Percentiles rank a stretch among this genome's conserved stretches.
Conservation (phyloP, 169 alveolate species). For the Toxoplasma gondii region DNA sequence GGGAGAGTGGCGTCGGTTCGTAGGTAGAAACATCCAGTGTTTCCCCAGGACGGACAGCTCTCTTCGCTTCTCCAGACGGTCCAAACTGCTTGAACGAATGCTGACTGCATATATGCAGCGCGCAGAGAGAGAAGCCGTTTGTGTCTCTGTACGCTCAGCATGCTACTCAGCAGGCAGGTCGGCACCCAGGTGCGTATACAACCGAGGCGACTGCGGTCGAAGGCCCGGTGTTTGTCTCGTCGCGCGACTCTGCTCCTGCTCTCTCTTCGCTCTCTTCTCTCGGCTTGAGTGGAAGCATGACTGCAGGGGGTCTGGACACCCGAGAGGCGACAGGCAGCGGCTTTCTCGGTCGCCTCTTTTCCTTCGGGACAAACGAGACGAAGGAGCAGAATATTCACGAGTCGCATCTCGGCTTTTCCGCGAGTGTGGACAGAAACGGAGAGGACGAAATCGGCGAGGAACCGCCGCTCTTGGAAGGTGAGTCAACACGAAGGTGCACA, state of each 20-base stretch:
- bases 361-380: background rate
- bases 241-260: background rate
- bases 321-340: background rate
- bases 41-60: too few relatives aligned
- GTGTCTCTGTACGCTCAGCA: background rate
- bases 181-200: too few relatives aligned
- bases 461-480: slow-evolving; percentile 26
- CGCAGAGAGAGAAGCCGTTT: background rate
- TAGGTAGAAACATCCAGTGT: too few relatives aligned
- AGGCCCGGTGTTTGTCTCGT: too few relatives aligned
- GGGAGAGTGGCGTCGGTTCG: too few relatives aligned
- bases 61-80: too few relatives aligned
- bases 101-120: too few relatives aligned
- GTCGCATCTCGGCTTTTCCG: background rate
- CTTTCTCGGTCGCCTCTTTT: background rate
- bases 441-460: background rate
- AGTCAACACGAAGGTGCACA: background rate
- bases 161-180: background rate
- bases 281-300: background rate
- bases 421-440: background rate
- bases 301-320: background rate
- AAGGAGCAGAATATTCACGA: background rate
- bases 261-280: background rate
- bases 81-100: too few relatives aligned
- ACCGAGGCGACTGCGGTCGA: too few relatives aligned